These are phyloP conservation scores for Andrographis paniculata DNA, from an alignment of 305 asterid species.

Conservation along the genomic window DNA sequence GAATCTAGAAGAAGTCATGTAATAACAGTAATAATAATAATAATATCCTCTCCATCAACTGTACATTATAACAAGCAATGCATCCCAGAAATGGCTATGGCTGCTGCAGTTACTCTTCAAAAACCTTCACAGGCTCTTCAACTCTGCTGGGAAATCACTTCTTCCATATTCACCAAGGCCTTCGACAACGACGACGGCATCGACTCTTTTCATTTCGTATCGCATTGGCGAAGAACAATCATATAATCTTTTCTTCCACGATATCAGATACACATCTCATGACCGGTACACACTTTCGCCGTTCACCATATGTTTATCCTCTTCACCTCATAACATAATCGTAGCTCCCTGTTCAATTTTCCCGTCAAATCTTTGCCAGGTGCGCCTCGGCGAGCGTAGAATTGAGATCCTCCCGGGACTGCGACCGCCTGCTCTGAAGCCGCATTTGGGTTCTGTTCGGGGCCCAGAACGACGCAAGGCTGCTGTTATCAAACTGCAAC, in stretches of 20 bases:
- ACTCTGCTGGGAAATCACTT: no score
- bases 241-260: no score
- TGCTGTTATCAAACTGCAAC: slow-evolving; percentile 48
- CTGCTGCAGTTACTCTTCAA: no score
- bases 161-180: no score
- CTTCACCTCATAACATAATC: no score
- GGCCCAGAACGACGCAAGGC: slow-evolving; percentile 42
- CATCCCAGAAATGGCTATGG: not conserved
- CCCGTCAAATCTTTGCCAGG: slow-evolving; percentile 18
- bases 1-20: not conserved
- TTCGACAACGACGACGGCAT: no score
- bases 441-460: slow-evolving; percentile 61
- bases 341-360: not conserved
- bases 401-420: slow-evolving; percentile 66
- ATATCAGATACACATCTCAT: no score
- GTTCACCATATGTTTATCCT: no score
- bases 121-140: no score
- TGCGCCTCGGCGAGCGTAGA: slow-evolving; percentile 44
- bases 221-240: no score
- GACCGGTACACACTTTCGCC: no score
- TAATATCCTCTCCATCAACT: not conserved
- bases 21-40: not conserved
- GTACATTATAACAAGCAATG: not conserved
- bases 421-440: slow-evolving; percentile 74
- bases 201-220: no score